phyloP scores from a whole-genome alignment of 2,329 filamentous ascomycete species.

The Penicillium sp. region DNA sequence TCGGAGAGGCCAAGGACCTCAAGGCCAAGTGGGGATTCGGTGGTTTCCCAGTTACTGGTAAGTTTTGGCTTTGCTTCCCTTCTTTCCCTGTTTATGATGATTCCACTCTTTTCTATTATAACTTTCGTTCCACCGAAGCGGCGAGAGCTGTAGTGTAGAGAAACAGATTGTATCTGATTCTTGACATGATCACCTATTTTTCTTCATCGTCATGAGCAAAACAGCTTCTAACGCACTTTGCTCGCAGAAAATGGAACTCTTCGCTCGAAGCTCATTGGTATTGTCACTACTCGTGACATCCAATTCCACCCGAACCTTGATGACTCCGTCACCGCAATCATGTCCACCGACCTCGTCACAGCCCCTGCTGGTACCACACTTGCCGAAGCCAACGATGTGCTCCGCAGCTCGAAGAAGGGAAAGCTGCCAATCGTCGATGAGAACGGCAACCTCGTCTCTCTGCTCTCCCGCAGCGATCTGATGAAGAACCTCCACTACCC shows the following conservation, averaged over 20 bases:
- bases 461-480: conserved; percentile 91
- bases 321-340: conserved; percentile 81
- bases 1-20: conserved; percentile 86
- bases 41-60: conserved; percentile 97
- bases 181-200: background rate
- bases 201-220: background rate
- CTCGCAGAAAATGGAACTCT: conserved; percentile 82
- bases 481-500: conserved; percentile 99
- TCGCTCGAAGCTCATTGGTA: conserved; percentile 93
- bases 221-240: conserved; percentile 26
- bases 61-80: conserved; percentile 50
- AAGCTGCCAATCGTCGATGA: conserved; percentile 92
- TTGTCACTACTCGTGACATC: conserved; percentile 96
- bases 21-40: conserved; percentile 99
- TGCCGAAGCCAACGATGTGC: conserved; percentile 86
- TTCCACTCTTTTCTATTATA: conserved; percentile 71
- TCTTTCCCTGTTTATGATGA: conserved; percentile 68
- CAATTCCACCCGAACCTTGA: conserved; percentile 84
- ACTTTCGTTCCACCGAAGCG: conserved; percentile 99
- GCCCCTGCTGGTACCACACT: conserved; percentile 82
- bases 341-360: conserved; percentile 94
- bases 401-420: conserved; percentile 96
- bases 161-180: conserved; percentile 58
- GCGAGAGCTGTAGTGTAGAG: conserved; percentile 86
- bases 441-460: conserved; percentile 82